Conservation (phyloP, 805 yeast species). For the Candida boidinii region DNA sequence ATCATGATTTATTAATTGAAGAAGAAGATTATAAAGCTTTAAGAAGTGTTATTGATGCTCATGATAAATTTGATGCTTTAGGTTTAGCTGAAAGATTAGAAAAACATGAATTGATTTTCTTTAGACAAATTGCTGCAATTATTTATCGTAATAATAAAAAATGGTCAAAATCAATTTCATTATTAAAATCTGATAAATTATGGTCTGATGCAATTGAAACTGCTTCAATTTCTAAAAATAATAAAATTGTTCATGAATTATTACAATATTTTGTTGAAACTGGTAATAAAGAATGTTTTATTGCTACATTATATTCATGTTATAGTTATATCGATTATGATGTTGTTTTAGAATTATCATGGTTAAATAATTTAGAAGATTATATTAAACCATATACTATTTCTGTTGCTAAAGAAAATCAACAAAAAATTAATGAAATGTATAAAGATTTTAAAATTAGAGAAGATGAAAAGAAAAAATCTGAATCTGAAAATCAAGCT, state of each 20-base stretch:
- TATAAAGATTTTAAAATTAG: conserved; percentile 65
- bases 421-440: conserved; percentile 53
- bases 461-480: conserved; percentile 44
- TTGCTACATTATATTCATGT: conserved; percentile 80
- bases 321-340: conserved; percentile 76
- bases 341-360: conserved; percentile 78
- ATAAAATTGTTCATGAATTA: conserved; percentile 81
- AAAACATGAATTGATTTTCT: conserved; percentile 82
- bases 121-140: conserved; percentile 93
- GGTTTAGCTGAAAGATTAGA: conserved; percentile 91
- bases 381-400: conserved; percentile 89
- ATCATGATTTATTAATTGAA: conserved; percentile 90
- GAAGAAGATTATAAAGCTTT: conserved; percentile 93
- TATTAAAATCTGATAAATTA: conserved; percentile 83
- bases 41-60: conserved; percentile 77
- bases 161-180: conserved; percentile 80
- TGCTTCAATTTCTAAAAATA: conserved; percentile 71
- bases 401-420: conserved; percentile 75
- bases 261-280: conserved; percentile 91
- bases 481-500: conserved; percentile 37
- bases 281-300: conserved; percentile 91
- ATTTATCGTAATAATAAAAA: conserved; percentile 91
- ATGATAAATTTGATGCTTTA: conserved; percentile 86
- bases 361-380: conserved; percentile 81
- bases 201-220: conserved; percentile 95